A percentile compares a stretch with the other conserved stretches of the same genome.
Evolutionary conservation across 306 rosid species (phyloP).

Genomic region (Prunus mume): DNA sequence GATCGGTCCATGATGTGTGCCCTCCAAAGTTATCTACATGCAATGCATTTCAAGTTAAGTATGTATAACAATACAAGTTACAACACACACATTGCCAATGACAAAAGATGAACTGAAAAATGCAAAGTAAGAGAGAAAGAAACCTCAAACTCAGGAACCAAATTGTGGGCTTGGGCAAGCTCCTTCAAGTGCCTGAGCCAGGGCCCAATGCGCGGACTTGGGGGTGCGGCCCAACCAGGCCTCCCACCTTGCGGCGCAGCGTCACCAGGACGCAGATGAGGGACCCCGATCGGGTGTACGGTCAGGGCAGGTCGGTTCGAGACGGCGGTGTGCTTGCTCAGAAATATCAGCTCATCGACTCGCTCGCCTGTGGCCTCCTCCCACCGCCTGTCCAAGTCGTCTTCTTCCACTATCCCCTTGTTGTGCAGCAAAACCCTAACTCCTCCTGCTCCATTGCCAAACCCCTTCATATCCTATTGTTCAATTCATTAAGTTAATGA

Average conservation of each 20-base stretch:
- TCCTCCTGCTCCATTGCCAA: slow-evolving; percentile 33
- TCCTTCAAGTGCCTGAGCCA: slow-evolving; percentile 78
- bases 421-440: slow-evolving; percentile 60
- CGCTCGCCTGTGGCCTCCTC: slow-evolving; percentile 65
- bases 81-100: background rate
- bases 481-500: background rate
- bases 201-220: slow-evolving; percentile 81
- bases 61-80: background rate
- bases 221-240: slow-evolving; percentile 91
- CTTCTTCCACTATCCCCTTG: slow-evolving; percentile 62
- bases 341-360: slow-evolving; percentile 70
- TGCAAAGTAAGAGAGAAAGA: background rate
- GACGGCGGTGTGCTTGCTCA: slow-evolving; percentile 83
- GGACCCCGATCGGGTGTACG: slow-evolving; percentile 89
- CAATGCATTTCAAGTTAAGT: background rate
- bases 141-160: slow-evolving; percentile 95
- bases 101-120: slow-evolving; percentile 2
- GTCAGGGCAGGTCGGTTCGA: slow-evolving; percentile 94
- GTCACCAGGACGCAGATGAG: slow-evolving; percentile 84
- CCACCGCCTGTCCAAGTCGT: slow-evolving; percentile 73
- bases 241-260: slow-evolving; percentile 91
- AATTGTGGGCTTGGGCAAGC: slow-evolving; percentile 61
- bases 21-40: slow-evolving; percentile 88
- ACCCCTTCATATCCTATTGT: slow-evolving; percentile 59
- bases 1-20: slow-evolving; percentile 91